Evolutionary conservation across 78 protist species (phyloP).

Genomic region (Bigelowiella natans): DNA sequence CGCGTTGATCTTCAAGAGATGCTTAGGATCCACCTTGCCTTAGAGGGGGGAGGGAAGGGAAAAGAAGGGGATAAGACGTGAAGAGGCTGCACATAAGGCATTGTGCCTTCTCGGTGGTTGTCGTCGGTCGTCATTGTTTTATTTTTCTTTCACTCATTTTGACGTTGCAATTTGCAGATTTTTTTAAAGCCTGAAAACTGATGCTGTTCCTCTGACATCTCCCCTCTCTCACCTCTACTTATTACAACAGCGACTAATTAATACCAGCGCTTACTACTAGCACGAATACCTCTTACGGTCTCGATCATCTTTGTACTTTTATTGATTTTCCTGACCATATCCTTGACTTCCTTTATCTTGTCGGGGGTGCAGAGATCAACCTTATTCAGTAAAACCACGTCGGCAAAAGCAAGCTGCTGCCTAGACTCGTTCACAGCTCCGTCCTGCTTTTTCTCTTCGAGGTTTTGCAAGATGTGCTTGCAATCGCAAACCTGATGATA

Average conservation of each 20-base stretch:
- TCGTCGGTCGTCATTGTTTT: too few relatives aligned
- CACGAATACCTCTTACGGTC: neutral
- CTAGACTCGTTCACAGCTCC: conserved; percentile 14
- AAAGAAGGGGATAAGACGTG: too few relatives aligned
- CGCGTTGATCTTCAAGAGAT: neutral
- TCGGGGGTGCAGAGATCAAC: conserved; percentile 3
- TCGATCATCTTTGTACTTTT: neutral
- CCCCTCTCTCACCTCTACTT: too few relatives aligned
- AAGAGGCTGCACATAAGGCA: too few relatives aligned
- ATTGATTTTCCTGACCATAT: neutral
- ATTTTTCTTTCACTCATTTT: too few relatives aligned
- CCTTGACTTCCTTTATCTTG: neutral
- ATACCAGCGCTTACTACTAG: too few relatives aligned
- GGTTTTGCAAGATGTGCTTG: conserved; percentile 18
- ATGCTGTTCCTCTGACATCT: too few relatives aligned
- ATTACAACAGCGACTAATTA: too few relatives aligned
- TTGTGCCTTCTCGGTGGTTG: too few relatives aligned
- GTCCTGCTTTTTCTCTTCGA: neutral
- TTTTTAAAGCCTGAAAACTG: too few relatives aligned
- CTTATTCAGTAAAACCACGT: conserved; percentile 30
- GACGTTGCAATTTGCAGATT: too few relatives aligned
- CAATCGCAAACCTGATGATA: neutral
- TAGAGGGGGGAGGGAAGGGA: too few relatives aligned
- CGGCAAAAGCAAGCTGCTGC: conserved; percentile 43
- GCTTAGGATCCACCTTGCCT: neutral